phyloP scores from a whole-genome alignment of 345 rosid genomes.

The Kernera saxatilis region DNA sequence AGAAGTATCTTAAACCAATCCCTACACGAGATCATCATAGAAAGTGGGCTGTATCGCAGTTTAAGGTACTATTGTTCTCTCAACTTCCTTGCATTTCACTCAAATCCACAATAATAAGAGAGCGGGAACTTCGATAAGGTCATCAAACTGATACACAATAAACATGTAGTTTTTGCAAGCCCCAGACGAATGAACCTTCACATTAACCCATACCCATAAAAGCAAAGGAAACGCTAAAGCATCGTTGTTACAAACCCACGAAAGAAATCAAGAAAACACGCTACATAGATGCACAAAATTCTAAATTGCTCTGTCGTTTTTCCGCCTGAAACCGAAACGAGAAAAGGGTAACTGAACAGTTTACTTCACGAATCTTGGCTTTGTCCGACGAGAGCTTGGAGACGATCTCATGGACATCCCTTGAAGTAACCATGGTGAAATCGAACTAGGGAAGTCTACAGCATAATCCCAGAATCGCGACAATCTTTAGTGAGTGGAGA shows the following conservation, averaged over 20 bases:
- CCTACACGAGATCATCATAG: not conserved
- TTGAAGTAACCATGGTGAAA: constrained; percentile 44
- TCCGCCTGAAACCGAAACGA: constrained; percentile 18
- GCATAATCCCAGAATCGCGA: constrained; percentile 20
- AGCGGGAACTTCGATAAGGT: not conserved
- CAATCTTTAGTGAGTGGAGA: not conserved
- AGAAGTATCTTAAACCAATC: not conserved
- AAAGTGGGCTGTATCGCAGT: not conserved
- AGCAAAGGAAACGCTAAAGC: constrained; percentile 1
- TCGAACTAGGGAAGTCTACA: not conserved
- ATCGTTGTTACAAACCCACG: not conserved
- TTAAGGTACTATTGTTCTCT: not conserved
- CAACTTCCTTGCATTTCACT: not conserved
- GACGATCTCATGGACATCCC: constrained; percentile 77
- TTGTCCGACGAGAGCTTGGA: constrained; percentile 88
- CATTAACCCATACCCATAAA: not conserved
- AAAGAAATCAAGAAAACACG: not conserved
- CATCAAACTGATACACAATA: not conserved
- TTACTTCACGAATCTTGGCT: constrained; percentile 81
- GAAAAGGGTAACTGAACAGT: not conserved
- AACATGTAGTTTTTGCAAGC: not conserved
- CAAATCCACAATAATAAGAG: not conserved
- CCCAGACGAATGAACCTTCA: not conserved
- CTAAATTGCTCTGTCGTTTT: constrained; percentile 1
- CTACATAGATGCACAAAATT: not conserved